Evolutionary conservation across 1,284 basidiomycete species (phyloP).

Genomic region (Pseudozyma pruni): DNA sequence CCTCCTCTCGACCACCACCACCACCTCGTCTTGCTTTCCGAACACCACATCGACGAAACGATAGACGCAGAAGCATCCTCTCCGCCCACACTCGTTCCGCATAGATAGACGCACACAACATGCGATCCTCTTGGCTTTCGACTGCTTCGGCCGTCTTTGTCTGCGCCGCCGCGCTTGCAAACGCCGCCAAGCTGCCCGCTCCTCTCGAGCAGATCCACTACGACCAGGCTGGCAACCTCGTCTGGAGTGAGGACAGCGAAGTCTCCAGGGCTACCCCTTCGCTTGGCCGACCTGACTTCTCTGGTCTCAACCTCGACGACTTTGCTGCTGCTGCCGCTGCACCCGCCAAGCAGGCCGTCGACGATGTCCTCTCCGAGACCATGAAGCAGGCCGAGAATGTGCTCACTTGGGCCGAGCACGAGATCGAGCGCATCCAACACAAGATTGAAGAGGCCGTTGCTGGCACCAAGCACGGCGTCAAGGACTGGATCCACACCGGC

Average conservation of each 20-base stretch:
- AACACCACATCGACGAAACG: neutral
- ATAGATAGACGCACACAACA: conserved; percentile 7
- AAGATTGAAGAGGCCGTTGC: conserved; percentile 34
- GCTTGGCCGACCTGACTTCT: conserved; percentile 57
- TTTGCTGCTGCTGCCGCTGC: conserved; percentile 27
- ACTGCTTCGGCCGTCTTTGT: conserved; percentile 56
- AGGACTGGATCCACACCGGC: conserved; percentile 52
- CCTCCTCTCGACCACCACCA: conserved; percentile 10
- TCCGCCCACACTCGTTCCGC: neutral
- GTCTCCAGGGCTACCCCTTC: conserved; percentile 19
- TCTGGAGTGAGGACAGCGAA: conserved; percentile 48
- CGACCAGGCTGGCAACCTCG: conserved; percentile 54
- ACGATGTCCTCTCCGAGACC: conserved; percentile 67
- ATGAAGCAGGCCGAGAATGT: conserved; percentile 47
- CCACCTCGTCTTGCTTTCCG: neutral
- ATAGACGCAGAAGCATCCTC: neutral
- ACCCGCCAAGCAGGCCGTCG: conserved; percentile 70
- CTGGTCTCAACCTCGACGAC: conserved; percentile 28
- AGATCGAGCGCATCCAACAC: conserved; percentile 50
- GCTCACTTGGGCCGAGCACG: conserved; percentile 67
- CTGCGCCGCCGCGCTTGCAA: conserved; percentile 55
- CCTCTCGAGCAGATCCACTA: conserved; percentile 55
- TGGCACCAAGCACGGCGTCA: conserved; percentile 40
- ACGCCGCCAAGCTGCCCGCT: conserved; percentile 41
- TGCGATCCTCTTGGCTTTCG: conserved; percentile 61